Evolutionary conservation across 441 rosid genomes (phyloP).

Genomic region (Arabidopsis hybrid): DNA sequence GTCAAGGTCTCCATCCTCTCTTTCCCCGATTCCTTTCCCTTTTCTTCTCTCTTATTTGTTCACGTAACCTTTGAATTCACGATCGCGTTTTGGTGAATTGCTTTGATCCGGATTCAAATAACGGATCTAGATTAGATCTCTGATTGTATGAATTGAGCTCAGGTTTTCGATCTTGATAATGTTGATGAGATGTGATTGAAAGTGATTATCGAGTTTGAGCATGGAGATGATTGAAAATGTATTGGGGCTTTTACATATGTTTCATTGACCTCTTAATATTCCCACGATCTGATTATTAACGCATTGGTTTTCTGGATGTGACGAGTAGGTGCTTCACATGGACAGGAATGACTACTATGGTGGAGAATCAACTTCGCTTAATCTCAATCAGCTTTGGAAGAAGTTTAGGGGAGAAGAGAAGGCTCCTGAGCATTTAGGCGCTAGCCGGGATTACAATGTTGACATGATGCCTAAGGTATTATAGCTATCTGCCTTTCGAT

Average conservation of each 20-base stretch:
- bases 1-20: conserved; percentile 51
- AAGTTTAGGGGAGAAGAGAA: conserved; percentile 58
- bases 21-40: neutral
- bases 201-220: neutral
- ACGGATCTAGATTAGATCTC: conserved; percentile 42
- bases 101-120: neutral
- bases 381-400: conserved; percentile 67
- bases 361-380: conserved; percentile 71
- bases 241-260: neutral
- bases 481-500: neutral
- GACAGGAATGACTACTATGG: conserved; percentile 79
- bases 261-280: too few relatives aligned
- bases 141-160: conserved; percentile 24
- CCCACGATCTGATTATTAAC: too few relatives aligned
- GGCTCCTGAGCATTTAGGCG: conserved; percentile 55
- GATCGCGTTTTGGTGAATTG: neutral
- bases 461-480: conserved; percentile 82
- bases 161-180: neutral
- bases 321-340: conserved; percentile 66
- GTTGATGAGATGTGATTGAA: neutral
- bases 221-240: neutral
- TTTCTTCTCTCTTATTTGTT: neutral
- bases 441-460: conserved; percentile 65
- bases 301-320: neutral
- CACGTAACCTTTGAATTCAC: conserved; percentile 17